Evolutionary conservation across 2,329 filamentous ascomycete species (phyloP).

Genomic region (Truncatella angustata): DNA sequence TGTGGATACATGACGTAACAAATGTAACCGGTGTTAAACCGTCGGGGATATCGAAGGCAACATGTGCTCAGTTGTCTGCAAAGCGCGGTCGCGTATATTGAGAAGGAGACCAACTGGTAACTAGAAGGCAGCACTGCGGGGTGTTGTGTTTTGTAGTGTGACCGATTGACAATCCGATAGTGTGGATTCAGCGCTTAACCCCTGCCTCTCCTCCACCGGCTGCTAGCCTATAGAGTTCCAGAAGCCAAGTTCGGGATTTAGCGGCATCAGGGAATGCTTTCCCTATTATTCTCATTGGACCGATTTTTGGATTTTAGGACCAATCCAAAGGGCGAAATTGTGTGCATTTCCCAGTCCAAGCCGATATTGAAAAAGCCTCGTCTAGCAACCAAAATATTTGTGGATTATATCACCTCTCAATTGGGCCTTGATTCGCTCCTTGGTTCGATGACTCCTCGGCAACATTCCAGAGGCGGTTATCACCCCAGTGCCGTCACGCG

Average conservation of each 20-base stretch:
- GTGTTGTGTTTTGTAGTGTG: too few relatives aligned
- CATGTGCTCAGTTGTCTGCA: too few relatives aligned
- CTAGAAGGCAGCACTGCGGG: too few relatives aligned
- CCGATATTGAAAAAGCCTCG: not conserved
- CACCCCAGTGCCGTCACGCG: not conserved
- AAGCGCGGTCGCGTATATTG: too few relatives aligned
- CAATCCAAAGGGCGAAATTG: not conserved
- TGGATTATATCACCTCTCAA: not conserved
- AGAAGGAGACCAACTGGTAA: too few relatives aligned
- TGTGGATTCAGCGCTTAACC: constrained; percentile 3
- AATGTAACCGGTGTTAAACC: too few relatives aligned
- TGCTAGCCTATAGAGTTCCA: not conserved
- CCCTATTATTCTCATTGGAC: not conserved
- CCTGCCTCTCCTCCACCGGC: not conserved
- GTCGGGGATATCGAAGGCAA: too few relatives aligned
- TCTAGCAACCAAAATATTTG: not conserved
- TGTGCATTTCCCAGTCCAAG: not conserved
- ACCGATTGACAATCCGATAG: too few relatives aligned
- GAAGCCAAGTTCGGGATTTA: not conserved
- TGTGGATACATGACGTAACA: too few relatives aligned
- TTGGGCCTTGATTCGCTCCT: not conserved
- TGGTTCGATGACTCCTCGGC: not conserved
- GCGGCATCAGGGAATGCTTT: not conserved
- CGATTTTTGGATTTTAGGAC: not conserved
- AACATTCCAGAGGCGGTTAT: constrained; percentile 4